Evolutionary conservation across 2,329 filamentous ascomycete species (phyloP), one percentile per base, ranked within the genome.

Genomic region (Curvularia verruculosa): DNA sequence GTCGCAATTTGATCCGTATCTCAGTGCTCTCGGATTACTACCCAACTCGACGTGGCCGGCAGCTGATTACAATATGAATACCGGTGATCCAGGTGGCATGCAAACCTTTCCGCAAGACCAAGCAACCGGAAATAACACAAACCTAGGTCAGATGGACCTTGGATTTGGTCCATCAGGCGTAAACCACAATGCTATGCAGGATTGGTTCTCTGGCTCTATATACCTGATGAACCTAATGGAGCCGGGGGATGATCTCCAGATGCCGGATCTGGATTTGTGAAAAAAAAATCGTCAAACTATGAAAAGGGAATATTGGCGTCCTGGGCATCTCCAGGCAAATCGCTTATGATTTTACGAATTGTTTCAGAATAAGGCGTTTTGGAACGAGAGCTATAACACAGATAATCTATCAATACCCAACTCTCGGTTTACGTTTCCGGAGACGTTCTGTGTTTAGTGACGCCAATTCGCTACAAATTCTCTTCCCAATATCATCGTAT

Each of bases 181-280:
- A 2, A 56, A 54, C 58, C 75, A 81, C 29, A 82, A 86, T 29
- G 52, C 65, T 44, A 73, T 89, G 57, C 84, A 84, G 2, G 86
- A 87, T 59, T 89, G 87, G 87, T 89, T 88, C 63, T 85, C 84
- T 3, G 85, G 86, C 1, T 89, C 85, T 57, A 81, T 83, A 52
- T 86, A 88, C 64, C 84, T 89, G 77, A 82, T 89, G 78, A 85
- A 85, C 0, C 67, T 89, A 54, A 71, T 89, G 68, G 87, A 89
- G 39, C 67, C 59, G 1, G 63, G 64, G 18, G 84, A 88, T 56
- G 86, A 89, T 60, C 56, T 70, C 47, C 67, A 69, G 26, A 75
- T 75, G 70, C 67, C 70, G 3, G 69, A 75, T 55, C 34, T 72
- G 34, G 51, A 61, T 36, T 28, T 62, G 29, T 63, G 18, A 53